Base-by-base conservation (phyloP, 768 basidiomycete species). In the Leccinum incarnatum region DNA sequence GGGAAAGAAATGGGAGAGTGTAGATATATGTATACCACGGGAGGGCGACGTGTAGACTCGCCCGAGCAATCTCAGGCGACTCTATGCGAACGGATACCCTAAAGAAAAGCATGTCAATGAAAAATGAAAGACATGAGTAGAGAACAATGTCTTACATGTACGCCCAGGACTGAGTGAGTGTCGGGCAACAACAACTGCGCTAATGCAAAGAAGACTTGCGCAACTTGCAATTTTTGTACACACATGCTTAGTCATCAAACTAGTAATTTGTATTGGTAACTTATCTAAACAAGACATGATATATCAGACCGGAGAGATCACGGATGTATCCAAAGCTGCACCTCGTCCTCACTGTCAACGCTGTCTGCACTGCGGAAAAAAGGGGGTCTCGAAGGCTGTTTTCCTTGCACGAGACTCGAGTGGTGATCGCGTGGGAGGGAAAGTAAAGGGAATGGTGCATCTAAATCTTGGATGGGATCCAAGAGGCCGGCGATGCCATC, bases 21-120 rank as follows among this genome's bases (percentile, higher is more conserved):
- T 94, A 94, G 55, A 93, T 72, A 67, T 91, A 86, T 42, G 77
- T 80, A 66, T 85, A 82, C 80, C 83, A 81, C n/a, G 88, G 87
- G 52, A 87, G 77, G 51, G 82, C 78, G 57, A 83, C 76, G 67
- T 88, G 89, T 56, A 91, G 72, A 67, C 81, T 86, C 51, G 88
- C 86, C 42, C 81, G 74, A 40, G 82, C 79, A 53, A 91, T 89
- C 71, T 91, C 90, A 45, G 80, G 69, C 10, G 88, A 90, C 55
- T 81, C 72, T 52, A 91, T 82, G 53, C 76, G 74, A 49, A 89
- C 75, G 10, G 74, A 71, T 19, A 71, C 69, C 78, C 78, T 81
- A 51, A 10, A 3, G 2, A 25, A 47, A 11, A 40, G 7, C 1
- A 2, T 0, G 42, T 62, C 54, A 57, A 9, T 2, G n/a, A 55